Conservation (phyloP, 2,329 filamentous ascomycete species). For the Fusarium pseudocircinatum region DNA sequence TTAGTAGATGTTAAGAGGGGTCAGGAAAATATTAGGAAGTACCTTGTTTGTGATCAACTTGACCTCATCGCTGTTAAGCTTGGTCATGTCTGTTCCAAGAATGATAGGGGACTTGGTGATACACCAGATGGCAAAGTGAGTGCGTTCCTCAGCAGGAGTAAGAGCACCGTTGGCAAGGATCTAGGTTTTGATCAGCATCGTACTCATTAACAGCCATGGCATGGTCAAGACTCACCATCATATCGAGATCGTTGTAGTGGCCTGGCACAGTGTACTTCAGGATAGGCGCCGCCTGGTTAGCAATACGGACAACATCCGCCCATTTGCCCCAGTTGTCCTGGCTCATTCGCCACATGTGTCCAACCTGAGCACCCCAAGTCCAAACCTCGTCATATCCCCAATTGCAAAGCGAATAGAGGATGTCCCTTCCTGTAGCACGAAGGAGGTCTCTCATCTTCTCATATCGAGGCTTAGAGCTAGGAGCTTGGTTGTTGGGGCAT, state of each 20-base stretch:
- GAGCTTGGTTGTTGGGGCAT: background rate
- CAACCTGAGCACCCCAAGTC: constrained; percentile 23
- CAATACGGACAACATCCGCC: constrained; percentile 20
- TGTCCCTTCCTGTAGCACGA: constrained; percentile 12
- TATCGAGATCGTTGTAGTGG: constrained; percentile 20
- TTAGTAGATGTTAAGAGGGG: background rate
- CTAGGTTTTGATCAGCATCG: background rate
- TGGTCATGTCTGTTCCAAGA: constrained; percentile 19
- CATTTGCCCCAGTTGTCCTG: constrained; percentile 19
- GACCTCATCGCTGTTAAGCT: constrained; percentile 1
- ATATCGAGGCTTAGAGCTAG: constrained; percentile 9
- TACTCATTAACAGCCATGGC: fast-evolving
- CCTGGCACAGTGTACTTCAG: constrained; percentile 18
- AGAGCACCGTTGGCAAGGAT: constrained; percentile 19
- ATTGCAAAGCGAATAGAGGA: constrained; percentile 24
- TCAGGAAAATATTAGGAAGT: fast-evolving
- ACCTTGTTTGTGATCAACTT: constrained; percentile 26
- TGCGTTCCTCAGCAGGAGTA: constrained; percentile 15
- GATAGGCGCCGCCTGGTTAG: constrained; percentile 19
- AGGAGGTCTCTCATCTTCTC: constrained; percentile 19
- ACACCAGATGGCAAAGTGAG: constrained; percentile 23
- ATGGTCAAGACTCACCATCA: background rate
- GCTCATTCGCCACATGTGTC: constrained; percentile 26
- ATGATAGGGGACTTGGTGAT: constrained; percentile 26
- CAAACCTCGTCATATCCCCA: constrained; percentile 26